These are phyloP conservation scores for Aeminium ludgeri DNA, from an alignment of 495 filamentous ascomycete species.

Conservation along the genomic window DNA sequence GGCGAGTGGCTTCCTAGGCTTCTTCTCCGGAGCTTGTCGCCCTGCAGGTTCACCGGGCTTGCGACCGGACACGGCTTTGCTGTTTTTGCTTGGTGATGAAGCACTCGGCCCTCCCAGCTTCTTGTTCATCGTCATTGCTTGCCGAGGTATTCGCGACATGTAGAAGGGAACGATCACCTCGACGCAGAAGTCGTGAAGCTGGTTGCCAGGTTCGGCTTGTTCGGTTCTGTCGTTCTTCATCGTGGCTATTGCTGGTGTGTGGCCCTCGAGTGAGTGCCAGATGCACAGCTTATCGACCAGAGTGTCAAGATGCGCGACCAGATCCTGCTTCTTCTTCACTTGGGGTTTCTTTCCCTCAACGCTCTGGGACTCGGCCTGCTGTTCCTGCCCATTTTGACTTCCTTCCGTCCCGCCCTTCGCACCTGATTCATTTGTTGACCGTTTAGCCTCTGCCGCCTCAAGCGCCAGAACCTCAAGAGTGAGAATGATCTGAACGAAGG, in stretches of 20 bases:
- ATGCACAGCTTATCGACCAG: conserved; percentile 86
- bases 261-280: conserved; percentile 64
- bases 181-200: conserved; percentile 63
- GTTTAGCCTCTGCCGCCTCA: conserved; percentile 25
- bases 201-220: conserved; percentile 31
- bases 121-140: conserved; percentile 60
- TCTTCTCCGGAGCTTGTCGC: conserved; percentile 33
- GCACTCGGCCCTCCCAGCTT: conserved; percentile 68
- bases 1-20: conserved; percentile 43
- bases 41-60: conserved; percentile 40
- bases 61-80: conserved; percentile 26
- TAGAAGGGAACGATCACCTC: conserved; percentile 94
- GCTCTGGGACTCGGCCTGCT: conserved; percentile 15
- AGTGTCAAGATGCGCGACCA: conserved; percentile 55
- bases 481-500: conserved; percentile 77
- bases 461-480: conserved; percentile 76
- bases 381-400: no score
- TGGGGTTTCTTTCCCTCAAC: conserved; percentile 27
- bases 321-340: conserved; percentile 38
- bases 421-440: no score
- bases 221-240: not conserved
- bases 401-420: no score
- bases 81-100: conserved; percentile 44
- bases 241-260: conserved; percentile 3
- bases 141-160: conserved; percentile 61